Conservation (phyloP, 2,329 filamentous ascomycete genomes). For the Aureobasidium sp. region DNA sequence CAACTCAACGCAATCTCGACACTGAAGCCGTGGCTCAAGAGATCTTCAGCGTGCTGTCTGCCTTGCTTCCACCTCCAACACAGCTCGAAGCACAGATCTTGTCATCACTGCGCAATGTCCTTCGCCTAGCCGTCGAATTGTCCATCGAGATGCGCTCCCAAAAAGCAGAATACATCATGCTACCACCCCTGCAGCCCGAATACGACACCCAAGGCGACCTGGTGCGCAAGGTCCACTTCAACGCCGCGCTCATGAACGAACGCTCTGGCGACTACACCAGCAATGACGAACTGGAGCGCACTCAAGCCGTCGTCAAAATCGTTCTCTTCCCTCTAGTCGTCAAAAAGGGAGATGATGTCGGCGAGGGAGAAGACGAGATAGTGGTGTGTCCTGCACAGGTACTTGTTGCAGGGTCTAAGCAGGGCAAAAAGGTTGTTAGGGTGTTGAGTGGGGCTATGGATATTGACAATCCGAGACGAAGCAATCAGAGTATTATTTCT, state of each 20-base stretch:
- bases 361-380: conserved; percentile 85
- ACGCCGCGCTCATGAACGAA: conserved; percentile 91
- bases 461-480: conserved; percentile 31
- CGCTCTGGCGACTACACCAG: conserved; percentile 63
- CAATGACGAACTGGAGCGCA: conserved; percentile 73
- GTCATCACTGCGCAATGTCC: conserved; percentile 76
- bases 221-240: conserved; percentile 80
- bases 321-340: conserved; percentile 95
- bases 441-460: conserved; percentile 46
- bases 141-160: conserved; percentile 97
- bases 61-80: conserved; percentile 78
- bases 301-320: conserved; percentile 73
- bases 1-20: conserved; percentile 75
- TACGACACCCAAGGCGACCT: conserved; percentile 92
- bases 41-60: conserved; percentile 75
- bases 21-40: conserved; percentile 94
- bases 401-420: conserved; percentile 55
- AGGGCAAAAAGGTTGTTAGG: conserved; percentile 42
- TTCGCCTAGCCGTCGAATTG: conserved; percentile 80
- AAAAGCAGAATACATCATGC: conserved; percentile 96
- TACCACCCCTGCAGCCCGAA: conserved; percentile 87
- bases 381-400: conserved; percentile 95
- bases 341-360: conserved; percentile 86
- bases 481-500: conserved; percentile 25
- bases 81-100: conserved; percentile 75